Percentiles rank a stretch among this genome's conserved stretches.
These are phyloP conservation scores for Kwoniella botswanensis DNA, from an alignment of 768 basidiomycete species.

Conservation along the genomic window DNA sequence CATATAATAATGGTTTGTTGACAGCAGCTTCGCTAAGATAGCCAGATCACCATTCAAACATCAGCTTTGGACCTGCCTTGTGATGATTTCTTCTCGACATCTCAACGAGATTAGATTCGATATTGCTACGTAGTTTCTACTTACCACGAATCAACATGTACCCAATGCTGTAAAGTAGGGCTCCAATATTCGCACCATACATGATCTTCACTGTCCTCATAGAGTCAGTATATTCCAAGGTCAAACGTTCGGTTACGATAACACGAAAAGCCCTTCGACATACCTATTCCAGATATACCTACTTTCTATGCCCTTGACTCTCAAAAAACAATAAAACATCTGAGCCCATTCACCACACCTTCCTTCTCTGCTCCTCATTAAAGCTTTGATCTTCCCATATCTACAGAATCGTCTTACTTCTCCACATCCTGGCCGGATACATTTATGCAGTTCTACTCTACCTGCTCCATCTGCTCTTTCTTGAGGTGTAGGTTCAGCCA, in stretches of 20 bases:
- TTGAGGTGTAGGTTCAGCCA: conserved; percentile 41
- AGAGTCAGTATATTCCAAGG: background rate
- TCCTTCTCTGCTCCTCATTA: conserved; percentile 57
- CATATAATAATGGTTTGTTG: conserved; percentile 59
- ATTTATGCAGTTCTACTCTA: conserved; percentile 59
- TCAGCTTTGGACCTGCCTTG: background rate
- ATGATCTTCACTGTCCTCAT: conserved; percentile 58
- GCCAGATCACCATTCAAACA: background rate
- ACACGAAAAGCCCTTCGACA: conserved; percentile 5
- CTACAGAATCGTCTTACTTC: conserved; percentile 55
- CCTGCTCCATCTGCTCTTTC: conserved; percentile 57
- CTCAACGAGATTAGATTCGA: background rate
- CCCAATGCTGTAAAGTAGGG: conserved; percentile 55
- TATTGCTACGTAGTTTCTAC: background rate
- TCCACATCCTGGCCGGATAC: conserved; percentile 44
- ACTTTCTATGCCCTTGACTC: conserved; percentile 56
- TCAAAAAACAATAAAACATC: conserved; percentile 59
- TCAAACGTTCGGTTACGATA: conserved; percentile 4
- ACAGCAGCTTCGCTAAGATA: conserved; percentile 54
- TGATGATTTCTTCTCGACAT: background rate
- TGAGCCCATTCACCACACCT: conserved; percentile 61
- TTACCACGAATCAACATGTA: conserved; percentile 60
- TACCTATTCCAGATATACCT: conserved; percentile 58
- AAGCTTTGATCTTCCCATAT: conserved; percentile 52
- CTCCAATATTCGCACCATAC: conserved; percentile 60